Evolutionary conservation across 768 basidiomycete genomes (phyloP).

Genomic region (Collybiopsis confluens): DNA sequence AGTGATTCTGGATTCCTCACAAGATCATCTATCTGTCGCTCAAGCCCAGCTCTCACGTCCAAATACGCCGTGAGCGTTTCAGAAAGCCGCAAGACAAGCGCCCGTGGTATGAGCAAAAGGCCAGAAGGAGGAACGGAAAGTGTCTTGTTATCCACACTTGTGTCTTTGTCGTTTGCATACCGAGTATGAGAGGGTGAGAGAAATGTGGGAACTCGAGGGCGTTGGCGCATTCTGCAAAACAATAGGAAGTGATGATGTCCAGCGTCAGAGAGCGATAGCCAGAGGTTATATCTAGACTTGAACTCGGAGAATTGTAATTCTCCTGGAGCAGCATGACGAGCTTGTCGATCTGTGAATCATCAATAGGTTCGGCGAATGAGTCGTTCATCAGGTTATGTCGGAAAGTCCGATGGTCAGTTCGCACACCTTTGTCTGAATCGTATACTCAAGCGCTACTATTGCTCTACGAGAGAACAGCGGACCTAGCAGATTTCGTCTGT

Average conservation of each 20-base stretch:
- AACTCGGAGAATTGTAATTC: not conserved
- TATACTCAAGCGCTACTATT: conserved; percentile 23
- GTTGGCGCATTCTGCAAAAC: conserved; percentile 23
- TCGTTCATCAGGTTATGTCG: no score
- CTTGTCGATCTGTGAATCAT: conserved; percentile 24
- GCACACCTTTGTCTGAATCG: conserved; percentile 24
- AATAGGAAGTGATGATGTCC: conserved; percentile 28
- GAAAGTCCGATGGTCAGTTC: not conserved
- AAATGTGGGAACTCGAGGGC: conserved; percentile 22
- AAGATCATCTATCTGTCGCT: conserved; percentile 21
- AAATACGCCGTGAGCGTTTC: conserved; percentile 14
- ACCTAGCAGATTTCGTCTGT: conserved; percentile 22
- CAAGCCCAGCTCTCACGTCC: conserved; percentile 13
- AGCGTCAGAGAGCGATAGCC: conserved; percentile 23
- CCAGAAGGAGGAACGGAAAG: conserved; percentile 19
- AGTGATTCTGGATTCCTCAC: conserved; percentile 22
- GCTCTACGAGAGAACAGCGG: conserved; percentile 30
- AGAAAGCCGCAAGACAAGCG: conserved; percentile 12
- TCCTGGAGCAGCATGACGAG: conserved; percentile 13
- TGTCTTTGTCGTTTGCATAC: conserved; percentile 11
- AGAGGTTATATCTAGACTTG: conserved; percentile 18
- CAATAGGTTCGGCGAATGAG: not conserved
- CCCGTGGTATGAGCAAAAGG: conserved; percentile 16
- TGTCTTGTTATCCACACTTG: conserved; percentile 12
- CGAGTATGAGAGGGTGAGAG: conserved; percentile 20